Percentiles rank a stretch among this genome's conserved stretches.
Conservation (phyloP, 2,329 filamentous ascomycete genomes). For the Fusarium xyrophilum region DNA sequence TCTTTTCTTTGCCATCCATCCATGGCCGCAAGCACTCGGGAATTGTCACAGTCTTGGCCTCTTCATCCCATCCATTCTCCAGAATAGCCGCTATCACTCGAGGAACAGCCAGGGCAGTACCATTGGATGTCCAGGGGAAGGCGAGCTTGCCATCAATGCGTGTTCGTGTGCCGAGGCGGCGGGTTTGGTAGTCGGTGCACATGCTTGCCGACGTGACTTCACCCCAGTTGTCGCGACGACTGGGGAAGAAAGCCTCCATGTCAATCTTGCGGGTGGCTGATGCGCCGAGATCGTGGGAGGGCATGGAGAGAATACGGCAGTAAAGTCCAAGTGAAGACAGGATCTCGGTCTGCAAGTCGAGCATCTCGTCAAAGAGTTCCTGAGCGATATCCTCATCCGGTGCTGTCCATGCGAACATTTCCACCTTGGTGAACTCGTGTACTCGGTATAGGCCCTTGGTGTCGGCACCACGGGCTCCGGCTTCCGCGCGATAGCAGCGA, state of each 20-base stretch:
- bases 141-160: slow-evolving; percentile 63
- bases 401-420: slow-evolving; percentile 91
- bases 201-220: slow-evolving; percentile 91
- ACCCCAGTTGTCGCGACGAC: slow-evolving; percentile 76
- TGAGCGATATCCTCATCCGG: slow-evolving; percentile 60
- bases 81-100: slow-evolving; percentile 86
- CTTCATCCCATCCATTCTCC: slow-evolving; percentile 88
- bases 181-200: slow-evolving; percentile 93
- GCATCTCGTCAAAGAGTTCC: slow-evolving; percentile 80
- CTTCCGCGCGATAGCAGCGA: slow-evolving; percentile 95
- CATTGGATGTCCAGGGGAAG: slow-evolving; percentile 92
- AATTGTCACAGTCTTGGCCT: slow-evolving; percentile 69
- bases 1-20: slow-evolving; percentile 79
- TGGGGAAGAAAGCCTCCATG: slow-evolving; percentile 94
- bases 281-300: slow-evolving; percentile 84
- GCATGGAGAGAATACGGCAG: slow-evolving; percentile 93
- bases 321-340: slow-evolving; percentile 77
- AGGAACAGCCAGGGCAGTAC: slow-evolving; percentile 90
- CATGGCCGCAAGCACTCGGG: slow-evolving; percentile 81
- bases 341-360: slow-evolving; percentile 86
- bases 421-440: slow-evolving; percentile 98
- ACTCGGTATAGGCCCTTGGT: slow-evolving; percentile 96
- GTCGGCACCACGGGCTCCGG: slow-evolving; percentile 85
- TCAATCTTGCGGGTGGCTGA: slow-evolving; percentile 87
- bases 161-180: slow-evolving; percentile 79